Conservation (phyloP, 768 basidiomycete species). For the Calvatia gigantea region DNA sequence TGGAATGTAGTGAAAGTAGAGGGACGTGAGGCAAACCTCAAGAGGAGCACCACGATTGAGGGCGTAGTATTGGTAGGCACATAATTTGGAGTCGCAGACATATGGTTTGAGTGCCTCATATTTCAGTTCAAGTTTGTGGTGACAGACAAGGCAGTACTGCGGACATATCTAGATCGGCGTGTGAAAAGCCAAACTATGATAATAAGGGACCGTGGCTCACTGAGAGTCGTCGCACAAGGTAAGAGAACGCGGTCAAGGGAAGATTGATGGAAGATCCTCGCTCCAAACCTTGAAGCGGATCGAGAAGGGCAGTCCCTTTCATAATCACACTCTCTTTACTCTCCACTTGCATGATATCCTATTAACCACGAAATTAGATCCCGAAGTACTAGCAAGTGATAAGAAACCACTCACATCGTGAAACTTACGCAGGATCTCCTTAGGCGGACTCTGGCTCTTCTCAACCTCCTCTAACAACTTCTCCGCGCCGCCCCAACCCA, state of each 20-base stretch:
- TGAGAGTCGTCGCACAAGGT: slow-evolving; percentile 59
- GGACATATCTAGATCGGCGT: slow-evolving; percentile 50
- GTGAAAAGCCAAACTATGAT: background rate
- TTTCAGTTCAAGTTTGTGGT: slow-evolving; percentile 47
- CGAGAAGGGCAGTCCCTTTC: slow-evolving; percentile 47
- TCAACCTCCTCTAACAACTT: slow-evolving; percentile 43
- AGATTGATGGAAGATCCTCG: slow-evolving; percentile 46
- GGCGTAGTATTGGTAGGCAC: slow-evolving; percentile 66
- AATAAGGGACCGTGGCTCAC: slow-evolving; percentile 30
- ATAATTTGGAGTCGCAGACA: slow-evolving; percentile 63
- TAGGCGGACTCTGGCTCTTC: slow-evolving; percentile 36
- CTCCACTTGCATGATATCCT: slow-evolving; percentile 41
- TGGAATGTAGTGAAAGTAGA: slow-evolving; percentile 3
- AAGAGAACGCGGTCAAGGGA: slow-evolving; percentile 59
- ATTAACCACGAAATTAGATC: background rate
- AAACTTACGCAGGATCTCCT: slow-evolving; percentile 32
- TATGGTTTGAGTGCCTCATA: slow-evolving; percentile 70
- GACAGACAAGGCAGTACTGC: slow-evolving; percentile 73
- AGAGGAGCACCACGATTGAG: slow-evolving; percentile 64
- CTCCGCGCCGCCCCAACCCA: slow-evolving; percentile 74
- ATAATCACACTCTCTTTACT: slow-evolving; percentile 35
- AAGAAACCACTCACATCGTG: slow-evolving; percentile 23
- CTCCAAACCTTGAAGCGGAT: slow-evolving; percentile 41
- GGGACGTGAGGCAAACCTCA: slow-evolving; percentile 39
- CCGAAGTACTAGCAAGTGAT: background rate